These are phyloP conservation scores for Eutrema heterophyllum DNA, from an alignment of 345 rosid species.

Conservation along the genomic window DNA sequence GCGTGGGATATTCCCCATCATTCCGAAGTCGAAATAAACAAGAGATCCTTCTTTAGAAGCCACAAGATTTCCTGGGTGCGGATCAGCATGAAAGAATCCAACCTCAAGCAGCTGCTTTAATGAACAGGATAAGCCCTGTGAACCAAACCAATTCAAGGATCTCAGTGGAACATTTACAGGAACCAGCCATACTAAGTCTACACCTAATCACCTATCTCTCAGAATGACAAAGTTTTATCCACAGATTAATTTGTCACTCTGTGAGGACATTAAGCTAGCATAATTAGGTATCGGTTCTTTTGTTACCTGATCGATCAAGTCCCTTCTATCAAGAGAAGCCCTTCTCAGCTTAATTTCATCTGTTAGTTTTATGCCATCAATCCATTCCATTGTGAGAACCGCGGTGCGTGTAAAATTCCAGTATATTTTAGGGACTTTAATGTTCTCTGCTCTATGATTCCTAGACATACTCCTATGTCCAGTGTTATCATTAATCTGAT, in stretches of 20 bases:
- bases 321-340: constrained; percentile 63
- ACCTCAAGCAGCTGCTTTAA: constrained; percentile 91
- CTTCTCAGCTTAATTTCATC: constrained; percentile 51
- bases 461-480: constrained; percentile 29
- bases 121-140: constrained; percentile 86
- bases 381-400: constrained; percentile 98
- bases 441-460: constrained; percentile 37
- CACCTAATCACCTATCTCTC: neutral
- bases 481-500: constrained; percentile 30
- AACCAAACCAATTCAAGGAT: constrained; percentile 5
- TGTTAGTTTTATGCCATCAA: constrained; percentile 93
- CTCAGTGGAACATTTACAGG: constrained; percentile 7
- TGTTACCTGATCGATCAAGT: constrained; percentile 84
- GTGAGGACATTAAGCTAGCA: neutral
- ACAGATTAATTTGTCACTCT: neutral
- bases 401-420: constrained; percentile 75
- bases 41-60: constrained; percentile 66
- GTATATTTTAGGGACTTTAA: constrained; percentile 88
- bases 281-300: neutral
- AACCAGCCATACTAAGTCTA: constrained; percentile 6
- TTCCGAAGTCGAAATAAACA: constrained; percentile 95
- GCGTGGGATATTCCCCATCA: constrained; percentile 98
- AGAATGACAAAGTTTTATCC: constrained; percentile 2
- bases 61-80: constrained; percentile 98
- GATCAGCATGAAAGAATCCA: constrained; percentile 99